Evolutionary conservation across 768 basidiomycete species (phyloP).

Genomic region (Lentinula guzmanii): DNA sequence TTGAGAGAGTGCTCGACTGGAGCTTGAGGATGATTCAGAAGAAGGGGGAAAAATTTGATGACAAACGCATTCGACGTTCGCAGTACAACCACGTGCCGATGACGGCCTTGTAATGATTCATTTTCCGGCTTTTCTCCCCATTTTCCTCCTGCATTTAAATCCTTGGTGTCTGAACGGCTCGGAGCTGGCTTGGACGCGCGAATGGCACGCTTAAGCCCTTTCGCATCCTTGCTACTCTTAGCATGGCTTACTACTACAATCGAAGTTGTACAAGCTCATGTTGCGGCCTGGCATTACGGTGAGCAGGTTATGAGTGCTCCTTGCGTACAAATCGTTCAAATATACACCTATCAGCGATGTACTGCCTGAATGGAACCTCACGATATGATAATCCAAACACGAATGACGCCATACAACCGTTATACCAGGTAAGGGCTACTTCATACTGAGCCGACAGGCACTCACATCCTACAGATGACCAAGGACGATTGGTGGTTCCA

Average conservation of each 20-base stretch:
- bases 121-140: no score
- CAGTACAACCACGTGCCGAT: not conserved
- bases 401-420: slow-evolving; percentile 24
- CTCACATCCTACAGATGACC: slow-evolving; percentile 17
- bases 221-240: not conserved
- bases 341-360: slow-evolving; percentile 2
- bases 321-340: no score
- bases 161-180: no score
- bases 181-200: not conserved
- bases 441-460: not conserved
- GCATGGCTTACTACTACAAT: not conserved
- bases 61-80: not conserved
- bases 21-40: not conserved
- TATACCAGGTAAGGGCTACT: slow-evolving; percentile 22
- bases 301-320: not conserved
- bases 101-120: no score
- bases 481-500: slow-evolving; percentile 38
- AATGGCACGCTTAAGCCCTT: not conserved
- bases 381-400: slow-evolving; percentile 25
- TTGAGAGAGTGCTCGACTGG: not conserved
- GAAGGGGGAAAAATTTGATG: not conserved
- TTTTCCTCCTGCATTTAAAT: no score
- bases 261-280: not conserved
- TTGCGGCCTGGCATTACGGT: slow-evolving; percentile 10
- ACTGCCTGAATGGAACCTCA: slow-evolving; percentile 12